phyloP scores from a whole-genome alignment of 2,329 filamentous ascomycete genomes.

The Pseudogymnoascus sp. region DNA sequence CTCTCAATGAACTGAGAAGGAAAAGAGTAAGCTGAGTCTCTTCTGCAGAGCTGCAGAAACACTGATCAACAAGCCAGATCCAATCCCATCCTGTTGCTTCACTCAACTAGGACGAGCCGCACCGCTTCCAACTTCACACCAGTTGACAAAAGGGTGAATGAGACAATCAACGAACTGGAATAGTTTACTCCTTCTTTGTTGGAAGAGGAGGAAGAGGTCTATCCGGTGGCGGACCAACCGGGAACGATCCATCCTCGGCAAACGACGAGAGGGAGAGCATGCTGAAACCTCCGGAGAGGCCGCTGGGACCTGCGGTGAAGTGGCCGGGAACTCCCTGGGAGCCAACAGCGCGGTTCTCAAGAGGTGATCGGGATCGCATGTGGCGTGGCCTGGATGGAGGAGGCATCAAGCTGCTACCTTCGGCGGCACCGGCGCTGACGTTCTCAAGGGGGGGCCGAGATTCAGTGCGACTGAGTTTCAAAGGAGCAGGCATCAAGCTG shows the following conservation, averaged over 20 bases:
- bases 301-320: too few relatives aligned
- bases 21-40: background rate
- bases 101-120: background rate
- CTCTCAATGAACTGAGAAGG: background rate
- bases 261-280: background rate
- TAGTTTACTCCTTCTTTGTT: background rate
- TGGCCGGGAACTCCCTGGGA: too few relatives aligned
- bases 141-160: background rate
- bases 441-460: background rate
- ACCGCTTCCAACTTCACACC: background rate
- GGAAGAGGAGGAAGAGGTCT: background rate
- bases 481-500: too few relatives aligned
- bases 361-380: background rate
- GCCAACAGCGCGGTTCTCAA: background rate
- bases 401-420: background rate
- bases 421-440: background rate
- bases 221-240: background rate
- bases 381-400: background rate
- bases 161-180: background rate
- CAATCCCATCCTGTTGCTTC: background rate
- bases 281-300: background rate
- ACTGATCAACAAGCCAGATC: conserved; percentile 1
- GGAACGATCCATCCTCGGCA: background rate
- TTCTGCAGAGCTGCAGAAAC: background rate
- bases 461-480: background rate